A percentile compares a stretch with the other conserved stretches of the same genome.
Conservation (phyloP, 2,329 filamentous ascomycete genomes). For the Nemania abortiva region DNA sequence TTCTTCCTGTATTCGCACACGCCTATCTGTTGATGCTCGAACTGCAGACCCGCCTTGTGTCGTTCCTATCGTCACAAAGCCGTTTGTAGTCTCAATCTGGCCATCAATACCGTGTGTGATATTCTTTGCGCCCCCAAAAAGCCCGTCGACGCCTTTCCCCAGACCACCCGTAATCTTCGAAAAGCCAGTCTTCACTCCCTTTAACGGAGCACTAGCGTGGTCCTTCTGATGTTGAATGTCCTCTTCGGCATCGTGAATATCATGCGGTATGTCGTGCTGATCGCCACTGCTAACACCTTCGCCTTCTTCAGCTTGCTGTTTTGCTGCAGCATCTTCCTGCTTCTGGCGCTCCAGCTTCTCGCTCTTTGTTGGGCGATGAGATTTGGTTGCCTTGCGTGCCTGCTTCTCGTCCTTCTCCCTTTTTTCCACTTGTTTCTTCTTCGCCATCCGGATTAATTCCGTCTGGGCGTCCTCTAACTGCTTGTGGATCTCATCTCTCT, state of each 20-base stretch:
- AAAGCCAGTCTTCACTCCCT: conserved; percentile 55
- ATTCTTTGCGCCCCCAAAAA: conserved; percentile 60
- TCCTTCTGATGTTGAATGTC: conserved; percentile 44
- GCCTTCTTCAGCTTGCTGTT: conserved; percentile 62
- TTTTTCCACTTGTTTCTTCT: conserved; percentile 81
- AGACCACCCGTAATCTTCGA: conserved; percentile 64
- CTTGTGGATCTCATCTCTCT: conserved; percentile 77
- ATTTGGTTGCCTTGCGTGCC: conserved; percentile 64
- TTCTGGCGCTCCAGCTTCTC: conserved; percentile 62
- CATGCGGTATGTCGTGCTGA: conserved; percentile 66
- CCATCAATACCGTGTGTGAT: conserved; percentile 64
- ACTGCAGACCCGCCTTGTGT: conserved; percentile 41
- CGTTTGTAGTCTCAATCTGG: conserved; percentile 67
- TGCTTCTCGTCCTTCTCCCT: conserved; percentile 73
- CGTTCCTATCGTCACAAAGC: conserved; percentile 58
- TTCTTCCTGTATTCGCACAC: conserved; percentile 51
- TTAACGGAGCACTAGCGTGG: conserved; percentile 37
- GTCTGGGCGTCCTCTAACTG: conserved; percentile 86
- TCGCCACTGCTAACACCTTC: conserved; percentile 66
- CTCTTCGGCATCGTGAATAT: conserved; percentile 57
- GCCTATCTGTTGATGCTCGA: conserved; percentile 48
- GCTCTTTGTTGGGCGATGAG: conserved; percentile 63
- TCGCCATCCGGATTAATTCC: conserved; percentile 81
- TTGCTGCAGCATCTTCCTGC: conserved; percentile 63
- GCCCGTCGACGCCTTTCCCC: conserved; percentile 59